Base-by-base conservation (phyloP, 2,329 filamentous ascomycete species). In the Mollisia scopiformis region DNA sequence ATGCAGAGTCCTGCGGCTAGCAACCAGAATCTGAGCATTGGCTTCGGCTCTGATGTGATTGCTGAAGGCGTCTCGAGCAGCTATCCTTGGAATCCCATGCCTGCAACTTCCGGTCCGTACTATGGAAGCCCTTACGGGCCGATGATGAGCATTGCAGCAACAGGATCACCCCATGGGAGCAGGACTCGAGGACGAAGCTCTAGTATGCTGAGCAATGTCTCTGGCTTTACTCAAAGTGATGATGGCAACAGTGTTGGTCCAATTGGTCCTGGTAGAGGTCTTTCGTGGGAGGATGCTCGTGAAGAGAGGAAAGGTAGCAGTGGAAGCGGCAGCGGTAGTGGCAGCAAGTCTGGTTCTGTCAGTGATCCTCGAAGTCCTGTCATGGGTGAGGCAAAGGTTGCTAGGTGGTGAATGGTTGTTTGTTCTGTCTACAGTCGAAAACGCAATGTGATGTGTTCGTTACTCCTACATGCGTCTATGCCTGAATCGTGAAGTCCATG, bases 171-270 rank as follows among this genome's bases (percentile, higher is more conserved):
- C 23, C 65, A 62, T 27, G 66, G 62, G 11, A 39, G 37, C 21
- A 41, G 66, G 23, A 67, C 66, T 31, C 76, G 86, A 47, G 85
- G 84, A 23, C 82, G 86, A 52, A 88, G 85, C 30, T 88, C 84
- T 10, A 88, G 84, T 59, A 89, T 89, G 86, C 81, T 89, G 2
- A 88, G 85, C 69, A 83, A 88, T 68, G 77, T 88, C 2, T 88
- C 85, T n/a, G 85, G 86, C 21, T 87, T 88, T 68, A 89, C 86
- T 7, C 84, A 88, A 74, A 87, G 82, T 66, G 79, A 78, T 51
- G 84, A 82, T 47, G 83, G 59, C 43, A 33, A 53, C 11, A 25
- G 51, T 51, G 37, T 57, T 28, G 52, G 62, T 46, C 64, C 55
- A 11, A 59, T 59, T 33, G 21, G 53, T 55, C 13, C 55, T 47